A percentile compares a stretch with the other conserved stretches of the same genome.
phyloP scores from a whole-genome alignment of 805 yeast species.

The Trichomonascus vanleenenianus region DNA sequence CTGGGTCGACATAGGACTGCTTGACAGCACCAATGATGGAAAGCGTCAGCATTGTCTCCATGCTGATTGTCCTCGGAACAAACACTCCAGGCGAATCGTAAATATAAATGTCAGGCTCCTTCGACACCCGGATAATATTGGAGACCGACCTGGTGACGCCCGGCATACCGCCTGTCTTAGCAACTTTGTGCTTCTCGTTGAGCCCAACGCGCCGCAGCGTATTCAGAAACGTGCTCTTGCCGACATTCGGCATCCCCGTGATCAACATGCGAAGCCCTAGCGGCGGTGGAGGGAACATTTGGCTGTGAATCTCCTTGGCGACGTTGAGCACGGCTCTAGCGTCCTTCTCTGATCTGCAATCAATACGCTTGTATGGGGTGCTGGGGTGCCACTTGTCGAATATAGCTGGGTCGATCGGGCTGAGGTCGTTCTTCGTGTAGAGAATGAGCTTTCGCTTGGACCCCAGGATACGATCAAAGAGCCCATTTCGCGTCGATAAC shows the following conservation, averaged over 20 bases:
- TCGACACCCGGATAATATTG: slow-evolving; percentile 58
- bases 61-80: slow-evolving; percentile 59
- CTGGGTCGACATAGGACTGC: slow-evolving; percentile 65
- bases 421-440: slow-evolving; percentile 70
- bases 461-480: slow-evolving; percentile 60
- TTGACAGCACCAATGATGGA: slow-evolving; percentile 71
- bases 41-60: slow-evolving; percentile 66
- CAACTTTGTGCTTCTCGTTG: slow-evolving; percentile 48
- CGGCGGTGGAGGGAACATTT: slow-evolving; percentile 66
- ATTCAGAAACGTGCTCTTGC: slow-evolving; percentile 84
- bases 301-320: slow-evolving; percentile 36
- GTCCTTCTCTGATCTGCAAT: slow-evolving; percentile 46
- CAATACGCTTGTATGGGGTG: slow-evolving; percentile 46
- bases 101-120: slow-evolving; percentile 56
- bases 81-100: slow-evolving; percentile 94
- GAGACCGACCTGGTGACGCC: slow-evolving; percentile 83
- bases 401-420: slow-evolving; percentile 35
- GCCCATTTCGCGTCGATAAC: slow-evolving; percentile 65
- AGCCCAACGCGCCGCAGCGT: slow-evolving; percentile 47
- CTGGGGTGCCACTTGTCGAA: slow-evolving; percentile 44
- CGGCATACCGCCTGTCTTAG: slow-evolving; percentile 77
- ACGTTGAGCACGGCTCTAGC: slow-evolving; percentile 43
- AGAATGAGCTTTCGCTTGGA: slow-evolving; percentile 51
- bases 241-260: slow-evolving; percentile 97
- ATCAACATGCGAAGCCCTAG: slow-evolving; percentile 70